These are phyloP conservation scores for Elsinoe fawcettii DNA, from an alignment of 2,329 filamentous ascomycete species.

Conservation along the genomic window DNA sequence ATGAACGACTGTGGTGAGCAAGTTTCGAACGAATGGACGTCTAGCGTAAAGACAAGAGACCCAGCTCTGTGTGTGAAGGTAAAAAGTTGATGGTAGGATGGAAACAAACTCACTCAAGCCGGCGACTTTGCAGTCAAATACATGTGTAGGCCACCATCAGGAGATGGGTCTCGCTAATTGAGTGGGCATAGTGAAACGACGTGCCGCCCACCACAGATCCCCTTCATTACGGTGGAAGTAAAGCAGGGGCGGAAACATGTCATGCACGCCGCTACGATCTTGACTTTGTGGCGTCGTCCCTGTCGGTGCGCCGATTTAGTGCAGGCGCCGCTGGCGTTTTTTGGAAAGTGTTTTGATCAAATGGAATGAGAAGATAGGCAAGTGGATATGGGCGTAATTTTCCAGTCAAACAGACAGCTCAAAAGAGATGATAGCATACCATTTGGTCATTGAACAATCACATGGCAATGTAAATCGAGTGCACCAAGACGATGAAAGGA, in stretches of 20 bases:
- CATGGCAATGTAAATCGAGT: background rate
- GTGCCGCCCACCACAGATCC: background rate
- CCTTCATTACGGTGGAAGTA: constrained; percentile 10
- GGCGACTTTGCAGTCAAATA: constrained; percentile 10
- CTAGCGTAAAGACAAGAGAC: constrained; percentile 13
- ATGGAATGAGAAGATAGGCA: background rate
- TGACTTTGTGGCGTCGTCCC: constrained; percentile 2
- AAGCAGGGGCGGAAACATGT: constrained; percentile 4
- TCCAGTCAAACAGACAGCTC: background rate
- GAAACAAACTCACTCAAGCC: constrained; percentile 11
- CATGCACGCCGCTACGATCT: constrained; percentile 6
- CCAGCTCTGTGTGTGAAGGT: constrained; percentile 14
- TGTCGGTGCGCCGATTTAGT: constrained; percentile 2
- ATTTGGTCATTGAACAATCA: background rate
- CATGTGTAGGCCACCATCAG: constrained; percentile 8
- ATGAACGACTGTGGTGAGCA: constrained; percentile 12
- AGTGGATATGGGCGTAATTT: background rate
- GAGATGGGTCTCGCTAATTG: constrained; percentile 7
- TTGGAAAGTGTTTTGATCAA: background rate
- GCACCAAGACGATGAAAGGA: background rate
- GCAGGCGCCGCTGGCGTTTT: background rate
- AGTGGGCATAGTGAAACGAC: constrained; percentile 4
- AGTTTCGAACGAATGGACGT: constrained; percentile 11
- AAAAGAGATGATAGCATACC: background rate
- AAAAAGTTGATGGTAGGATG: background rate